A percentile compares a stretch with the other conserved stretches of the same genome.
Evolutionary conservation across 176 grass and related monocot species (phyloP).

Genomic region (Raddia distichophylla): DNA sequence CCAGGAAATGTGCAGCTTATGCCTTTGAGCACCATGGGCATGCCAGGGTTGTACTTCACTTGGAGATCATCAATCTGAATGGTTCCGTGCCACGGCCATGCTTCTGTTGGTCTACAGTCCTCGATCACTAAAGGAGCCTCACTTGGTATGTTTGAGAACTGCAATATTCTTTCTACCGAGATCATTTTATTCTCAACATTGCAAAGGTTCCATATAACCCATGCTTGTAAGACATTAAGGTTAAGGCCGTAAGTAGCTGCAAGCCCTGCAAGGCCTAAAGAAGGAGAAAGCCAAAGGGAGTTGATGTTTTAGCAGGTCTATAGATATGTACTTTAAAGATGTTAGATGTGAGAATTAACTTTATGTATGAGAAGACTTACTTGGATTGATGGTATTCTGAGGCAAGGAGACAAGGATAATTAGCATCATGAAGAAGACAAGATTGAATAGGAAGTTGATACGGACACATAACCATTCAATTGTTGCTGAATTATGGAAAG

Average conservation of each 20-base stretch:
- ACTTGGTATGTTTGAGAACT: constrained; percentile 70
- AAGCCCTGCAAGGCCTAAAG: constrained; percentile 78
- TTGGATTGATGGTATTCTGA: constrained; percentile 65
- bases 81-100: constrained; percentile 70
- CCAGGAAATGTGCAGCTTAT: constrained; percentile 89
- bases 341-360: background rate
- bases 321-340: background rate
- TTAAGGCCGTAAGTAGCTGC: constrained; percentile 86
- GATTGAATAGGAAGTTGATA: constrained; percentile 89
- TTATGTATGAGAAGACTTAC: constrained; percentile 49
- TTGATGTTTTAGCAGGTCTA: background rate
- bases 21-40: constrained; percentile 73
- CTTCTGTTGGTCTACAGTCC: constrained; percentile 53
- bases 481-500: constrained; percentile 88
- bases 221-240: constrained; percentile 87
- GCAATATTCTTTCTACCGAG: constrained; percentile 93
- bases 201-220: constrained; percentile 94
- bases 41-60: constrained; percentile 60
- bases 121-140: constrained; percentile 70
- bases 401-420: constrained; percentile 75
- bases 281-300: constrained; percentile 28
- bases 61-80: constrained; percentile 70
- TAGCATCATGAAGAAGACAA: constrained; percentile 75
- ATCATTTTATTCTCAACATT: constrained; percentile 98
- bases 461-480: constrained; percentile 93